A percentile compares a stretch with the other conserved stretches of the same genome.
Evolutionary conservation across 1,139 yeast species (phyloP).

Genomic region (Zygoascus meyerae): DNA sequence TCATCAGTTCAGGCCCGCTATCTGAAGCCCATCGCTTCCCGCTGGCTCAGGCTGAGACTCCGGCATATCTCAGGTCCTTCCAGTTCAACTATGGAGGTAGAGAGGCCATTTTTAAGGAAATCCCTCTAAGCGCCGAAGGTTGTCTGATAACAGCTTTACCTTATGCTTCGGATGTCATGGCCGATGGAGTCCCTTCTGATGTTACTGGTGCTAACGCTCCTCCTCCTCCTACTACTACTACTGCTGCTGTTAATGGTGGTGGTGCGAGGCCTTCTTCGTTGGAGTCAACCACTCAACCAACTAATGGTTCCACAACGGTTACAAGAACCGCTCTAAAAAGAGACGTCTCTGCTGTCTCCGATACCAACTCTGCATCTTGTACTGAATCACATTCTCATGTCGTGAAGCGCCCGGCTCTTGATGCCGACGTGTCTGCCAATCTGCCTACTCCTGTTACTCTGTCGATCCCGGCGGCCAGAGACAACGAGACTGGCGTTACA

Average conservation of each 20-base stretch:
- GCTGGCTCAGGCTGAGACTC: constrained; percentile 30
- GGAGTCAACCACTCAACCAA: too few species aligned
- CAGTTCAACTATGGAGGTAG: constrained; percentile 26
- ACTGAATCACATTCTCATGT: too few species aligned
- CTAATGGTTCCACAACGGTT: neutral
- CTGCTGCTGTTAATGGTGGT: neutral
- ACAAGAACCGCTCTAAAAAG: neutral
- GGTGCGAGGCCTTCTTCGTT: neutral
- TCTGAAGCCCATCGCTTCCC: constrained; percentile 20
- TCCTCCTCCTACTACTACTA: too few species aligned
- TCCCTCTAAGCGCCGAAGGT: constrained; percentile 2
- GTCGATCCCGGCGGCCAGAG: too few species aligned
- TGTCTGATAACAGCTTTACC: constrained; percentile 8
- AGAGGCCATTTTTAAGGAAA: constrained; percentile 21
- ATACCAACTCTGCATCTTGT: too few species aligned
- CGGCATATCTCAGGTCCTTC: constrained; percentile 28
- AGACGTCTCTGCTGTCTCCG: too few species aligned
- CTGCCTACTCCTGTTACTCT: too few species aligned
- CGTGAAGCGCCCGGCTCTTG: too few species aligned
- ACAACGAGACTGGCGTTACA: too few species aligned
- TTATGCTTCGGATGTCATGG: neutral
- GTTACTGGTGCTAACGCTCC: neutral
- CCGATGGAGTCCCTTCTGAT: neutral
- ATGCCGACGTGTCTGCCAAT: too few species aligned
- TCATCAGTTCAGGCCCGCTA: neutral